A percentile compares a stretch with the other conserved stretches of the same genome.
Conservation (phyloP, 352 stramenopile genomes). For the Thalassiosira oceanica region DNA sequence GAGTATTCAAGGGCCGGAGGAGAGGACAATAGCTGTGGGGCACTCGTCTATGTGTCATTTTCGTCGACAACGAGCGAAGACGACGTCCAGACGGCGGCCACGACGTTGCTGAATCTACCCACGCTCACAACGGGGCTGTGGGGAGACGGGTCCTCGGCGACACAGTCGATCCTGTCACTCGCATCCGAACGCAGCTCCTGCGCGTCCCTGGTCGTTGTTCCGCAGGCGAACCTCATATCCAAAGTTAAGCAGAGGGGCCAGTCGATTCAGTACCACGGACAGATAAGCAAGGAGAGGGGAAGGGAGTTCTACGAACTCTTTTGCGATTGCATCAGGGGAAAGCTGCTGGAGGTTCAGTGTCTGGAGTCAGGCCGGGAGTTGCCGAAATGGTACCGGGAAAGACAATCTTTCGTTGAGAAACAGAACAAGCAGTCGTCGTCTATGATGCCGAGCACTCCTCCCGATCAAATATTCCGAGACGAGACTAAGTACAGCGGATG, state of each 20-base stretch:
- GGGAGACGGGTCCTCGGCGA: constrained; percentile 40
- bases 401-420: constrained; percentile 7
- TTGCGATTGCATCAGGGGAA: constrained; percentile 25
- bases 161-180: constrained; percentile 33
- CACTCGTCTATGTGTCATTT: constrained; percentile 66
- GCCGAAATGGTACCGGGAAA: constrained; percentile 26
- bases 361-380: constrained; percentile 7
- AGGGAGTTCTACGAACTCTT: constrained; percentile 56
- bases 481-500: constrained; percentile 80
- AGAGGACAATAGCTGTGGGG: constrained; percentile 11
- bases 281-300: constrained; percentile 57
- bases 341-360: constrained; percentile 50
- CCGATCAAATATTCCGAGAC: constrained; percentile 54
- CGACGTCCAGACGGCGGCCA: constrained; percentile 46
- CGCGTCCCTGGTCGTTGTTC: constrained; percentile 50
- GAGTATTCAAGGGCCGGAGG: constrained; percentile 12
- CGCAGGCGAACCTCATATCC: constrained; percentile 60
- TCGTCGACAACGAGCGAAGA: constrained; percentile 22
- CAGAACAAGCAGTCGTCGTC: constrained; percentile 18
- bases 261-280: constrained; percentile 68
- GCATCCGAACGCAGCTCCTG: constrained; percentile 6
- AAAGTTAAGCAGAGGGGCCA: constrained; percentile 55
- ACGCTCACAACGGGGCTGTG: constrained; percentile 55
- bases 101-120: constrained; percentile 57
- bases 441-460: constrained; percentile 2